phyloP scores from a whole-genome alignment of 2,329 filamentous ascomycete genomes.

The Torrubiella hemipterigena region DNA sequence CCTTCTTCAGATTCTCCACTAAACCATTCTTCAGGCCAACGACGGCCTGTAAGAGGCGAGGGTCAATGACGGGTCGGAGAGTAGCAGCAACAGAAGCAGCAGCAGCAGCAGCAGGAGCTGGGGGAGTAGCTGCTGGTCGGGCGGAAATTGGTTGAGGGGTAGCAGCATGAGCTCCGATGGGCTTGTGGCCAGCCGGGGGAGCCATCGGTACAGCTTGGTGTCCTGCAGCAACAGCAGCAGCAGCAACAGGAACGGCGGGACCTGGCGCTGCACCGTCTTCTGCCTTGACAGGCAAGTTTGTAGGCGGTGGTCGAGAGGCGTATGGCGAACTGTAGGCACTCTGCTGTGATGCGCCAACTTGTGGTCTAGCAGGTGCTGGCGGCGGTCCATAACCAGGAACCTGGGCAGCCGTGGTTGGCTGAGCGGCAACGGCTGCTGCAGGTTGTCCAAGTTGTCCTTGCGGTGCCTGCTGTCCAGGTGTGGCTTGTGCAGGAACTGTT shows the following conservation, averaged over 20 bases:
- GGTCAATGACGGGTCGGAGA: slow-evolving; percentile 28
- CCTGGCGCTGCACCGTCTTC: slow-evolving; percentile 5
- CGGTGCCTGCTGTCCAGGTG: slow-evolving; percentile 9
- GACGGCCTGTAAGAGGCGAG: slow-evolving; percentile 28
- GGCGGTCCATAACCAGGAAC: slow-evolving; percentile 21
- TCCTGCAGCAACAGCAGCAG: slow-evolving; percentile 1
- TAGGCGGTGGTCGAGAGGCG: slow-evolving; percentile 18
- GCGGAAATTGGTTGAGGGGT: slow-evolving; percentile 8
- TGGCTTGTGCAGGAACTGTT: slow-evolving; percentile 12
- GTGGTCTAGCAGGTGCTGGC: slow-evolving; percentile 21
- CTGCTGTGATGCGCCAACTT: slow-evolving; percentile 17
- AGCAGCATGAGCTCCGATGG: slow-evolving; percentile 5
- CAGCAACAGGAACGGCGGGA: slow-evolving; percentile 1
- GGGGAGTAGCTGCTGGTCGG: slow-evolving; percentile 14
- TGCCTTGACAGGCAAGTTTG: slow-evolving; percentile 1
- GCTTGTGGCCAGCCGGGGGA: too few species aligned
- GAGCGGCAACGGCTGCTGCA: slow-evolving; percentile 5
- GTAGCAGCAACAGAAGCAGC: too few species aligned
- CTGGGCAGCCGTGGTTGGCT: slow-evolving; percentile 21
- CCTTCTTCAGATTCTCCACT: slow-evolving; percentile 30
- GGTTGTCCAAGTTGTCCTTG: slow-evolving; percentile 1
- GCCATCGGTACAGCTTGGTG: too few species aligned
- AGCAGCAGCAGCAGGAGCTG: too few species aligned
- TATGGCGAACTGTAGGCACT: slow-evolving; percentile 25
- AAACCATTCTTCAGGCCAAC: slow-evolving; percentile 34